Conservation (phyloP, 1,284 basidiomycete species). For the Exobasidium cylindrosporum region DNA sequence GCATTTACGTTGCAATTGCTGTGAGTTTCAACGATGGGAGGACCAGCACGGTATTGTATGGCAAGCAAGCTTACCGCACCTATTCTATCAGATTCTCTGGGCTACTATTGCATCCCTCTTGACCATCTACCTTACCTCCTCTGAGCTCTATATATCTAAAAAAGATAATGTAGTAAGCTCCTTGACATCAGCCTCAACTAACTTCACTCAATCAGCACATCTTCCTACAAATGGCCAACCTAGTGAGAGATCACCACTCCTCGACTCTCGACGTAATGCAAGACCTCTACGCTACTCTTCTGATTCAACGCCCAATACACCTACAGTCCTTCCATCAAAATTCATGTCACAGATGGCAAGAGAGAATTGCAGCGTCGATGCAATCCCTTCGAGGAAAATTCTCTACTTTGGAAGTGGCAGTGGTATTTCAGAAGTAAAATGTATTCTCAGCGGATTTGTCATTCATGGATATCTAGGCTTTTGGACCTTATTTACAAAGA, state of each 20-base stretch:
- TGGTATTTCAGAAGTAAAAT: constrained; percentile 96
- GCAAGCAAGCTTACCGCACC: too few relatives aligned
- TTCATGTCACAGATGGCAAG: constrained; percentile 22
- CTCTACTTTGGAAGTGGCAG: constrained; percentile 76
- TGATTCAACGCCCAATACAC: background rate
- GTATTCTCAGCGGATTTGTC: constrained; percentile 84
- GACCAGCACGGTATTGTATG: too few relatives aligned
- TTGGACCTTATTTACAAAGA: constrained; percentile 88
- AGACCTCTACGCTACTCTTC: background rate
- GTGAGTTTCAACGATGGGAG: background rate
- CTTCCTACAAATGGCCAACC: background rate
- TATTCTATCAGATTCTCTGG: constrained; percentile 24
- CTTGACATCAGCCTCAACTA: background rate
- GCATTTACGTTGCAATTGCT: constrained; percentile 64
- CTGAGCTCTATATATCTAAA: constrained; percentile 33
- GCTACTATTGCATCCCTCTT: constrained; percentile 62
- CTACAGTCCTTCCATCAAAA: constrained; percentile 16
- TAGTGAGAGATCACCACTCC: background rate
- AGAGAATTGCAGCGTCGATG: constrained; percentile 27
- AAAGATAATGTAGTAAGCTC: background rate
- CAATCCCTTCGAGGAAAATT: constrained; percentile 58
- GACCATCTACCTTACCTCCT: constrained; percentile 79
- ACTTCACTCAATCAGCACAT: background rate
- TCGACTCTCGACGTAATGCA: background rate
- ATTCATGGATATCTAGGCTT: constrained; percentile 92